Evolutionary conservation across 2,329 filamentous ascomycete genomes (phyloP), one percentile per base, ranked within the genome.

Genomic region (Dichotomopilus funicola): DNA sequence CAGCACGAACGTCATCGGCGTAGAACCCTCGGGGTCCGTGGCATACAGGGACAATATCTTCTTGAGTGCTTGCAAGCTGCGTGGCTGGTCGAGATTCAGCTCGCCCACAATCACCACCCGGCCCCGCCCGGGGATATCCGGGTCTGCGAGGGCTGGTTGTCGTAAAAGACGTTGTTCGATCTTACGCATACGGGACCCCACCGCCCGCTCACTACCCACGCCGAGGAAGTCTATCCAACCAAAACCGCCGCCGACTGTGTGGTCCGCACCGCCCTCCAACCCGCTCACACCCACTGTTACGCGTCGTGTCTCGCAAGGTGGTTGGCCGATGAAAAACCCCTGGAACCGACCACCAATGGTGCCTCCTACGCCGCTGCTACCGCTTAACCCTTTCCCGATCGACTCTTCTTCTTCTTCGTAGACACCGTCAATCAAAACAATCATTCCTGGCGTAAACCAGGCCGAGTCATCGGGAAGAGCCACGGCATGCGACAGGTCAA

Each of bases 221-320:
- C 92, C 94, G 1, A 97, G 77, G 67, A 97, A 99, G 70, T 97
- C 94, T 52, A 96, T 91, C 91, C 94, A 99, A 44, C 94, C 94
- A 67, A 97, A 96, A 0, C 89, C 89, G 56, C 88, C 88, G 34
- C 86, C 87, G 43, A 88, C 82, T 41, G 81, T 84, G 59, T 82
- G 76, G 57, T 82, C 79, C 19, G 75, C 72, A 9, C 78, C 78
- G n/a, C 78, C 76, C 27, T 84, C 80, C 1, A 74, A 77, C 12
- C 77, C 80, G 54, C 78, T 81, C 49, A 88, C 82, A 8, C 91
- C 91, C 3, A 96, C 75, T 0, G 91, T 94, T 10, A 83, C 80
- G 49, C 86, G 84, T 41, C 94, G 82, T 66, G 88, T 86, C 73
- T 99, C 94, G 62, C 89, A 92, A 0, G 92, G 91, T 3, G 95